Conservation (phyloP, 1,284 basidiomycete species). For the Pseudozyma sp. region DNA sequence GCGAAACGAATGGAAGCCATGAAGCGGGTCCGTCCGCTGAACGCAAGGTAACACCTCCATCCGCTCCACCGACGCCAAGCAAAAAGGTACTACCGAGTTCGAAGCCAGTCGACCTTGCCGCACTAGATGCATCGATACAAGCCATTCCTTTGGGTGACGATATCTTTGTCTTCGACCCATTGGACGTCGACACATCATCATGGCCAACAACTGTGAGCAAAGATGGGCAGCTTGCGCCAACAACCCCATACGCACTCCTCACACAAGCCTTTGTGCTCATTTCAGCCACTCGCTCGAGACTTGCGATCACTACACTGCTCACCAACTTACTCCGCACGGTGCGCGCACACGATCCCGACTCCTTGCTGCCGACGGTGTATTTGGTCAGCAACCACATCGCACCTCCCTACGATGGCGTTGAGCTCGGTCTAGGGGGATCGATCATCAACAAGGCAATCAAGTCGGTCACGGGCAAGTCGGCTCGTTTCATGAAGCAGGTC, state of each 20-base stretch:
- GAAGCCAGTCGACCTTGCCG: conserved; percentile 39
- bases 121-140: conserved; percentile 52
- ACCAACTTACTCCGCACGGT: conserved; percentile 84
- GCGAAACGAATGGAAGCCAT: neutral
- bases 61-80: conserved; percentile 3
- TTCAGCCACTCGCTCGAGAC: conserved; percentile 83
- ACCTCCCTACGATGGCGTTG: conserved; percentile 72
- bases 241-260: conserved; percentile 83
- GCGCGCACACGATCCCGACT: conserved; percentile 76
- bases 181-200: conserved; percentile 39
- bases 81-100: conserved; percentile 1
- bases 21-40: neutral
- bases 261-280: conserved; percentile 80
- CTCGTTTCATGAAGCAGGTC: conserved; percentile 76
- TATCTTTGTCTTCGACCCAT: conserved; percentile 66
- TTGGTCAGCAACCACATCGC: conserved; percentile 86
- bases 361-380: conserved; percentile 85
- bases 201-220: conserved; percentile 49
- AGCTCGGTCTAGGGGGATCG: conserved; percentile 72
- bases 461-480: conserved; percentile 81
- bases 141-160: conserved; percentile 63
- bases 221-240: conserved; percentile 32
- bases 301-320: conserved; percentile 80
- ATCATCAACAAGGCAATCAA: conserved; percentile 83
- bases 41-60: conserved; percentile 1